Evolutionary conservation across 192 early-diverging fungal genomes (phyloP).

Genomic region (Backusella liffmaniae): DNA sequence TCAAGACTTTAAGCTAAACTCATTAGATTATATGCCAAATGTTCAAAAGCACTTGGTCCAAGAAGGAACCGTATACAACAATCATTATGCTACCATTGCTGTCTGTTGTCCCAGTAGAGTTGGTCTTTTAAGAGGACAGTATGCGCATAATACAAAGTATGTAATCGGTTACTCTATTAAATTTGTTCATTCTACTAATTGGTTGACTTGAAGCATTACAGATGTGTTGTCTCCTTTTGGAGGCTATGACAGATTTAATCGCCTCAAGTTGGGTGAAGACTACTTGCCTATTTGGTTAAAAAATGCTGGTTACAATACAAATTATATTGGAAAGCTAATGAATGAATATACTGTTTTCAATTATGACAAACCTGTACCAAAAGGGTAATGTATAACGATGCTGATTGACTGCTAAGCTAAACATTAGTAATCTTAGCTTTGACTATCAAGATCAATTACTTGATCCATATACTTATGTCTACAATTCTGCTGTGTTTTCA

Average conservation of each 20-base stretch:
- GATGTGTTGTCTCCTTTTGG: slow-evolving; percentile 38
- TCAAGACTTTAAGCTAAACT: slow-evolving; percentile 56
- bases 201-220: slow-evolving; percentile 22
- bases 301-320: slow-evolving; percentile 56
- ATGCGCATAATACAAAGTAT: slow-evolving; percentile 63
- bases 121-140: slow-evolving; percentile 55
- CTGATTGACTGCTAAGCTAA: not conserved
- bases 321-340: slow-evolving; percentile 71
- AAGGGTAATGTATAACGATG: slow-evolving; percentile 12
- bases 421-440: not conserved
- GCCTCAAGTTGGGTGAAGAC: slow-evolving; percentile 37
- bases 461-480: slow-evolving; percentile 57
- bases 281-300: slow-evolving; percentile 55
- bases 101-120: slow-evolving; percentile 67
- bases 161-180: not conserved
- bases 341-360: slow-evolving; percentile 46
- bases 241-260: slow-evolving; percentile 43
- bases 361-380: slow-evolving; percentile 32
- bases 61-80: slow-evolving; percentile 56
- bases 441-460: slow-evolving; percentile 40
- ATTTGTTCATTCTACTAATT: too few relatives aligned
- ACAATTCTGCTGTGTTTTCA: slow-evolving; percentile 55
- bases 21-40: slow-evolving; percentile 58
- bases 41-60: slow-evolving; percentile 60
- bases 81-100: slow-evolving; percentile 62